These are phyloP conservation scores for Serendipita sp. DNA, from an alignment of 768 basidiomycete genomes.

Conservation along the genomic window DNA sequence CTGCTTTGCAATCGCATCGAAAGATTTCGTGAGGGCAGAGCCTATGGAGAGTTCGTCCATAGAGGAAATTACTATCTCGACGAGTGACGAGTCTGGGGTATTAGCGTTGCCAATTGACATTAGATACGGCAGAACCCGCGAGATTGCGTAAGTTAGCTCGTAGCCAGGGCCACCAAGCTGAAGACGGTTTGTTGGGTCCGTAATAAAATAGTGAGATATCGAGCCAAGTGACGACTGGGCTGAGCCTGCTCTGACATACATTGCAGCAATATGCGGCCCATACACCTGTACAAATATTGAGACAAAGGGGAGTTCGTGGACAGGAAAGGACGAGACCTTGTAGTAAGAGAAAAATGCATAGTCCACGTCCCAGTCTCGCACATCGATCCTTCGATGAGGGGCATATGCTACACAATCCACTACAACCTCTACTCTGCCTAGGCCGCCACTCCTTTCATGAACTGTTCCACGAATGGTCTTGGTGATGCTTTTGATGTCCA, in stretches of 20 bases:
- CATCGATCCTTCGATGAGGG: constrained; percentile 56
- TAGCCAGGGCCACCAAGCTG: constrained; percentile 64
- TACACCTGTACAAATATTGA: constrained; percentile 36
- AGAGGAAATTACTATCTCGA: constrained; percentile 13
- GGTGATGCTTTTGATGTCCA: constrained; percentile 43
- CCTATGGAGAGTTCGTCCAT: constrained; percentile 10
- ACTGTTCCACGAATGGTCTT: constrained; percentile 36
- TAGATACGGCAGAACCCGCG: constrained; percentile 48
- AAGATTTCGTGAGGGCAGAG: constrained; percentile 30
- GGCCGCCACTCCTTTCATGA: constrained; percentile 27
- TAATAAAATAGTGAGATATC: constrained; percentile 57
- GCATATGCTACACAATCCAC: constrained; percentile 71
- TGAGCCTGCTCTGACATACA: constrained; percentile 39
- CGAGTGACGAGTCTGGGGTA: constrained; percentile 8
- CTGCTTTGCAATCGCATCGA: constrained; percentile 40
- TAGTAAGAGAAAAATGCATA: constrained; percentile 58
- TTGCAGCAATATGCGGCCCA: constrained; percentile 50
- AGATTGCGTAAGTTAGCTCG: constrained; percentile 46
- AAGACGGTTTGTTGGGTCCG: constrained; percentile 26
- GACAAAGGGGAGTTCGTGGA: neutral
- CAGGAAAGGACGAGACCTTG: constrained; percentile 30
- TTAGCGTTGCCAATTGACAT: constrained; percentile 32
- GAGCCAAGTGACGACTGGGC: constrained; percentile 39
- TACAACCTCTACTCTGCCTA: constrained; percentile 43
- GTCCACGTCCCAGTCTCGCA: constrained; percentile 63